Evolutionary conservation across 2,329 filamentous ascomycete genomes (phyloP), one percentile per base, ranked within the genome.

Genomic region (Fusarium domesticum): DNA sequence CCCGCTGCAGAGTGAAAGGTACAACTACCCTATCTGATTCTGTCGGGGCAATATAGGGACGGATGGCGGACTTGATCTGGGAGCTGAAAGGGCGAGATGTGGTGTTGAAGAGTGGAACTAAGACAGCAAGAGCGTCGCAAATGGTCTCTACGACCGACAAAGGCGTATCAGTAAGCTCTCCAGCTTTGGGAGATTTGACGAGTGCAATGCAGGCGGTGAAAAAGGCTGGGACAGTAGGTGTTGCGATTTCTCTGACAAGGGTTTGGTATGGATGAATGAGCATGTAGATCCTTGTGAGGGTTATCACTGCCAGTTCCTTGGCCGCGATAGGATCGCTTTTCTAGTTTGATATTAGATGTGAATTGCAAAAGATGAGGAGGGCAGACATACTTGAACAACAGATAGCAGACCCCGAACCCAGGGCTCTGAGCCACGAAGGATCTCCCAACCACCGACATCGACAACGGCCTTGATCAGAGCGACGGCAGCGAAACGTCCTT

Each of bases 401-500:
- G 78, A 77, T 39, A 96, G 68, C 23, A 96, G 70, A n/a, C 81
- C 83, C 54, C 80, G 76, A 49, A 93, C 83, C 87, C 92, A 96
- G 3, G 83, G 75, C 57, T 84, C 82, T 25, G 80, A 81, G 41
- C 81, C 82, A 51, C 84, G 82, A 47, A 96, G 74, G 45, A 86
- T 81, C 61, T 95, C 89, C 82, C 87, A 89, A 35, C 89, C 89
- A 18, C 90, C 90, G 32, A 86, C 81, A 58, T 96, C 91, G 34
- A 96, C 73, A 5, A 84, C 74, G 4, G 87, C 80, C 70, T 96
- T 96, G 65, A 90, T 79, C 37, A 96, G 69, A 14, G 87, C 83
- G 34, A 87, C 80, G 6, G 85, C 90, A 15, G 84, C 78, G 70
- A 92, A 95, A 58, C 89, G 81, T 34, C 85, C 88, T 57, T 90